Conservation (phyloP, 768 basidiomycete genomes). For the Suillus hirtellus region DNA sequence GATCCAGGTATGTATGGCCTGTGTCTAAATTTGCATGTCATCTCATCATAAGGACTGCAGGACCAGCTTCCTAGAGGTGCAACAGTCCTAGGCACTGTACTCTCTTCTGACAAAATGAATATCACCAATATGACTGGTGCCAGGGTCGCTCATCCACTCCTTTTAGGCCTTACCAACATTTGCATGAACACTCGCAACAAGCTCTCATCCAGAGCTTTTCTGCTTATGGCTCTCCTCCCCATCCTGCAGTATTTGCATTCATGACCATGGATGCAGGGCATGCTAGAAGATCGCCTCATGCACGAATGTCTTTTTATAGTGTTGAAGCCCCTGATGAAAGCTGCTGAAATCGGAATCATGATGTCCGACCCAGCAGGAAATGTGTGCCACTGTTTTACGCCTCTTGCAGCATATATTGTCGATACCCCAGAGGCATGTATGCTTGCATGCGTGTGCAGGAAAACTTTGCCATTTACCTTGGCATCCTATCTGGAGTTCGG, state of each 20-base stretch:
- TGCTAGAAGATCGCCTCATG: neutral
- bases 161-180: too few relatives aligned
- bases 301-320: neutral
- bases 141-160: too few relatives aligned
- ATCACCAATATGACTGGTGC: too few relatives aligned
- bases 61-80: too few relatives aligned
- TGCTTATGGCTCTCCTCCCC: neutral
- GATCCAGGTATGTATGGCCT: too few relatives aligned
- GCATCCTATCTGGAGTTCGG: neutral
- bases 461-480: neutral
- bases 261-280: neutral
- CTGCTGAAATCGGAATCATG: neutral
- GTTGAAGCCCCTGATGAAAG: neutral
- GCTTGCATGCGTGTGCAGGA: neutral
- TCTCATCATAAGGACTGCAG: too few relatives aligned
- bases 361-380: neutral
- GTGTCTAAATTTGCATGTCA: too few relatives aligned
- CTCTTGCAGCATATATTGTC: neutral
- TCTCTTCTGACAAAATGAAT: too few relatives aligned
- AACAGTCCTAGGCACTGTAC: too few relatives aligned
- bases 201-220: neutral
- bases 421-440: neutral
- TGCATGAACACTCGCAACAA: neutral
- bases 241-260: neutral
- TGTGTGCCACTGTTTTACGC: neutral